phyloP scores from a whole-genome alignment of 2,329 filamentous ascomycete genomes.

The Rutstroemia sp. region DNA sequence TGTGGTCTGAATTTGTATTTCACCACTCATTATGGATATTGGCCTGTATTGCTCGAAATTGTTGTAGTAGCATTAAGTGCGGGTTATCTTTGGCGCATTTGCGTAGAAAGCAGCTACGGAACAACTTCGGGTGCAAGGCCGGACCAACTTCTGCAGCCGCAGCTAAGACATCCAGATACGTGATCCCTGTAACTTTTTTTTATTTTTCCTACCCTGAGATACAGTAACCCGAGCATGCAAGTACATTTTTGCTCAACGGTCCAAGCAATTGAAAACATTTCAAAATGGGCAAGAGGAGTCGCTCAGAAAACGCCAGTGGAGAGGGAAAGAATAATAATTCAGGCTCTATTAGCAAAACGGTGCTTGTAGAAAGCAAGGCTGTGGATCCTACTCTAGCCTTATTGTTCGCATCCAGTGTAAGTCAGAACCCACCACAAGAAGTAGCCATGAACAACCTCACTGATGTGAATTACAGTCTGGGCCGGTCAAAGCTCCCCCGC shows the following conservation, averaged over 20 bases:
- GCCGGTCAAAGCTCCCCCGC: conserved; percentile 30
- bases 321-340: conserved; percentile 11
- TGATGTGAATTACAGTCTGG: conserved; percentile 24
- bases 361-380: conserved; percentile 36
- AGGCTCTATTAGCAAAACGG: conserved; percentile 22
- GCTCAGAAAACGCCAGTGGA: conserved; percentile 17
- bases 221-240: neutral
- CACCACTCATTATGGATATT: conserved; percentile 25
- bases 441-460: neutral
- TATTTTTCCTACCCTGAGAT: neutral
- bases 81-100: neutral
- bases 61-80: neutral
- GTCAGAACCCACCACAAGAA: conserved; percentile 28
- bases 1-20: conserved; percentile 21
- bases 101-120: too few species aligned
- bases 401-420: conserved; percentile 66
- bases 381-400: conserved; percentile 64
- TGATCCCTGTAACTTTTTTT: conserved; percentile 7
- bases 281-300: conserved; percentile 28
- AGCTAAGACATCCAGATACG: too few species aligned
- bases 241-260: neutral
- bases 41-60: neutral
- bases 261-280: neutral
- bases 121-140: too few species aligned
- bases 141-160: too few species aligned